phyloP scores from a whole-genome alignment of 768 basidiomycete species.

The Trametes gibbosa region DNA sequence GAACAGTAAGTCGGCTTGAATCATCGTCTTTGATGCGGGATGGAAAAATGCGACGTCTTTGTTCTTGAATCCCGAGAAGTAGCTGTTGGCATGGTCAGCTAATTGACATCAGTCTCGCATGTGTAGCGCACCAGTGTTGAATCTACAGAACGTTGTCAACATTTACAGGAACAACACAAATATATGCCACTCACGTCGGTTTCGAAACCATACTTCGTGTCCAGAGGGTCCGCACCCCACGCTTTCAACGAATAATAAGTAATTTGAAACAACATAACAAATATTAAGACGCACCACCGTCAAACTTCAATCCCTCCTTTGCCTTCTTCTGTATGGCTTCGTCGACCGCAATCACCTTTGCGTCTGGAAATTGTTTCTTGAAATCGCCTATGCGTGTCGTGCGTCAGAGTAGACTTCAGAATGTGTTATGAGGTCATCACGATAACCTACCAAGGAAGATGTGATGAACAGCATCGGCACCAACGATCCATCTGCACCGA shows the following conservation, averaged over 20 bases:
- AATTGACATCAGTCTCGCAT: no score
- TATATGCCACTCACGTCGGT: conserved; percentile 45
- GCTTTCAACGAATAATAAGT: conserved; percentile 15
- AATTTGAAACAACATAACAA: background rate
- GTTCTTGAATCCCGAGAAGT: conserved; percentile 68
- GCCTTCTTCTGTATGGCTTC: conserved; percentile 50
- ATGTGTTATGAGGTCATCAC: no score
- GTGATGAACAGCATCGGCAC: conserved; percentile 56
- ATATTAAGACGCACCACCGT: conserved; percentile 51
- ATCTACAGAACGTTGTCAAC: conserved; percentile 19
- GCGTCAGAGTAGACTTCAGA: no score
- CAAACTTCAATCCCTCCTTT: conserved; percentile 53
- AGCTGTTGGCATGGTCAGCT: conserved; percentile 36
- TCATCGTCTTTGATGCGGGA: conserved; percentile 61
- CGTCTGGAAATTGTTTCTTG: conserved; percentile 67
- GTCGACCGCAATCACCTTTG: conserved; percentile 68
- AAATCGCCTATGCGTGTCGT: conserved; percentile 44
- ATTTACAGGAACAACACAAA: background rate
- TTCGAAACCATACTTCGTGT: conserved; percentile 76
- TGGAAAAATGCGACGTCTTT: conserved; percentile 87
- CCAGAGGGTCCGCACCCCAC: conserved; percentile 35
- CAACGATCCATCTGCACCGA: conserved; percentile 50
- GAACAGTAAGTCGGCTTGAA: conserved; percentile 81
- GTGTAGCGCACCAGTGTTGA: conserved; percentile 27
- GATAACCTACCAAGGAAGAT: conserved; percentile 51